Evolutionary conservation across 176 grass and related monocot genomes (phyloP), one percentile per base, ranked within the genome.

Genomic region (Oryza nivara): DNA sequence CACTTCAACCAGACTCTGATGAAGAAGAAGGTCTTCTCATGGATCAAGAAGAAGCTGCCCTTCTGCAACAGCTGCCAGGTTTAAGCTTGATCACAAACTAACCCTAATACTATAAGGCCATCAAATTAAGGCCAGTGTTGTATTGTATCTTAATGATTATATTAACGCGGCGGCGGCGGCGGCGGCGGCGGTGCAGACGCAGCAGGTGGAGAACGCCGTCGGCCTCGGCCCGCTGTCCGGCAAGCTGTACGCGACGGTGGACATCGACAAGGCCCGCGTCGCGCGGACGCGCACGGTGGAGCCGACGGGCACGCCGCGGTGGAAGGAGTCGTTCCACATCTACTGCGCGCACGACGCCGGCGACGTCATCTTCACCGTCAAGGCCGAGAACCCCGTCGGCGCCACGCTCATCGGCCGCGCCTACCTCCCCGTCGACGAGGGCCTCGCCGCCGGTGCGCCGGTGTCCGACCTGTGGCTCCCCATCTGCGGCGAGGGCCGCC

Each of bases 401-500:
- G 96, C 96, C 81, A 67, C 83, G 66, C 88, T 98, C 80, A 84
- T 98, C 70, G 96, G 96, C 52, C 87, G 93, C 75, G 96, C 96
- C 65, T 95, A 92, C 84, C 85, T 98, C 63, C 90, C 92, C 23
- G 88, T 88, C 52, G 48, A 11, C 40, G 63, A 43, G 17, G 35
- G 74, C 48, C 6, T 87, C 22, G 19, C 65, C 35, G 5, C 49
- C 0, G 89, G 92, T 0, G 25, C 43, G 30, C 1, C 2, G 0
- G 83, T 95, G 13, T 12, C 7, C 6, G 85, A 93, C 22, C 68
- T 48, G 47, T 98, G 91, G 91, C 85, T 98, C 34, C 44, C 68
- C 41, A 68, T 98, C 79, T 86, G 74, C 80, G 86, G 88, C 6
- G 85, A 87, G 6, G 84, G 89, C 38, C 56, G 74, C 2, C 82